Percentiles rank a stretch among this genome's conserved stretches.
phyloP scores from a whole-genome alignment of 768 basidiomycete genomes.

The Clitopilus hobsonii region DNA sequence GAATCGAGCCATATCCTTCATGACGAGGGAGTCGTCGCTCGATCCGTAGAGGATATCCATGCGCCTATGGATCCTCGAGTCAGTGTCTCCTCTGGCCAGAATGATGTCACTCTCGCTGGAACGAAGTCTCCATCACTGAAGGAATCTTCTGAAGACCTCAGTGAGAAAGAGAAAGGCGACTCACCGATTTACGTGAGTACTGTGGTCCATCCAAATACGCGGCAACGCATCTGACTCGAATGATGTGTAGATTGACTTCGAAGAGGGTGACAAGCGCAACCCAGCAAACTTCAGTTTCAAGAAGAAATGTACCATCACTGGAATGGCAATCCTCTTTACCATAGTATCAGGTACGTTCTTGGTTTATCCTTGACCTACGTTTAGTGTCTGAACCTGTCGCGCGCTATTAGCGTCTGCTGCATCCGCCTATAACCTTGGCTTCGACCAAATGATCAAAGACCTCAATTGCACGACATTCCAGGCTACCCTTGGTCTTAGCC shows the following conservation, averaged over 20 bases:
- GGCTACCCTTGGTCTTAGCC: slow-evolving; percentile 43
- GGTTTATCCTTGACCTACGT: too few relatives aligned
- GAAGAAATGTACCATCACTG: slow-evolving; percentile 27
- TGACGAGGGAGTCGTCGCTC: slow-evolving; percentile 20
- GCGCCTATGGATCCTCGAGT: slow-evolving; percentile 36
- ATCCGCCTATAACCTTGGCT: slow-evolving; percentile 52
- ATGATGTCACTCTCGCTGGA: slow-evolving; percentile 8
- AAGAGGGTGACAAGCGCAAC: slow-evolving; percentile 17
- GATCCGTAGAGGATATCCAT: slow-evolving; percentile 21
- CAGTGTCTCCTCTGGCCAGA: slow-evolving; percentile 22
- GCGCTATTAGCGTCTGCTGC: slow-evolving; percentile 38
- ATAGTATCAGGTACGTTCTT: background rate
- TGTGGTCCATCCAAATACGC: background rate
- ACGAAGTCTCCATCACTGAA: slow-evolving; percentile 1
- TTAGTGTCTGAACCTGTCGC: background rate
- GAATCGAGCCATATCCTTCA: background rate
- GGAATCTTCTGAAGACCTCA: background rate
- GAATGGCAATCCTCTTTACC: slow-evolving; percentile 22
- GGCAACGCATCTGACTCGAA: background rate
- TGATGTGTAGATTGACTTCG: slow-evolving; percentile 18
- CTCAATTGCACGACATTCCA: slow-evolving; percentile 39
- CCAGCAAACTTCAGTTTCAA: slow-evolving; percentile 15
- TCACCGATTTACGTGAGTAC: slow-evolving; percentile 12
- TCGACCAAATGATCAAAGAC: slow-evolving; percentile 50
- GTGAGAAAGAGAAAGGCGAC: background rate